Evolutionary conservation across 1,284 basidiomycete genomes (phyloP).

Genomic region (Phylloboletellus chloephorus): DNA sequence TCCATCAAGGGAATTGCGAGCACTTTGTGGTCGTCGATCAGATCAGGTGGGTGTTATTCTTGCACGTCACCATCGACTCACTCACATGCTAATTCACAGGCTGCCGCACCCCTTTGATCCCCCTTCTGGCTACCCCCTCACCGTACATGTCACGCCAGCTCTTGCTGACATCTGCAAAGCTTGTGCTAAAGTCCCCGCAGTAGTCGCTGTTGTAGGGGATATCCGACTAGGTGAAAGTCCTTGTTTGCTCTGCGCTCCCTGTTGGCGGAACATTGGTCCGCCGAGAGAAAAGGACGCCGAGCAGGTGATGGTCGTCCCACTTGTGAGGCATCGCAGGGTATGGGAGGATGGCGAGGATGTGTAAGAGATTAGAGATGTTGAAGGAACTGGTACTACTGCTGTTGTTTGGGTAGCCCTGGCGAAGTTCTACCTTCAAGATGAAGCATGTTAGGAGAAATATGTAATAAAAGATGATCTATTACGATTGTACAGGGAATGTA

Average conservation of each 20-base stretch:
- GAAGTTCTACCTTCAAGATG: not conserved
- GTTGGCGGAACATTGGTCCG: conserved; percentile 66
- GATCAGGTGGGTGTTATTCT: conserved; percentile 49
- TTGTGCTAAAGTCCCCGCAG: conserved; percentile 65
- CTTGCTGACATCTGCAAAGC: conserved; percentile 58
- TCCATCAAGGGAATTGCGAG: conserved; percentile 77
- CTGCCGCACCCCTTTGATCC: conserved; percentile 54
- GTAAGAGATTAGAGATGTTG: too few relatives aligned
- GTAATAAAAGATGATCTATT: conserved; percentile 24
- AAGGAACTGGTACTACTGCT: too few relatives aligned
- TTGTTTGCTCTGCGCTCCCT: conserved; percentile 62
- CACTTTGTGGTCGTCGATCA: conserved; percentile 71
- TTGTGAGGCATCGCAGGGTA: conserved; percentile 41
- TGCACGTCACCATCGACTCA: not conserved
- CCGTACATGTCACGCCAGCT: conserved; percentile 56
- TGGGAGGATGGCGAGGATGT: conserved; percentile 15
- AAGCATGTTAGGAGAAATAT: conserved; percentile 10
- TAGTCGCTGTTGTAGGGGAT: conserved; percentile 61
- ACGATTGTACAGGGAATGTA: conserved; percentile 23
- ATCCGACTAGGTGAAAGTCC: conserved; percentile 70
- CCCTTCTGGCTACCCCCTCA: conserved; percentile 56
- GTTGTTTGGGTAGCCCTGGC: too few relatives aligned
- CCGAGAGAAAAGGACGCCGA: conserved; percentile 35
- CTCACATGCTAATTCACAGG: conserved; percentile 34
- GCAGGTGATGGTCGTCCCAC: conserved; percentile 45